Base-by-base conservation (phyloP, 192 early-diverging fungal genomes). In the Coemansia sp. region DNA sequence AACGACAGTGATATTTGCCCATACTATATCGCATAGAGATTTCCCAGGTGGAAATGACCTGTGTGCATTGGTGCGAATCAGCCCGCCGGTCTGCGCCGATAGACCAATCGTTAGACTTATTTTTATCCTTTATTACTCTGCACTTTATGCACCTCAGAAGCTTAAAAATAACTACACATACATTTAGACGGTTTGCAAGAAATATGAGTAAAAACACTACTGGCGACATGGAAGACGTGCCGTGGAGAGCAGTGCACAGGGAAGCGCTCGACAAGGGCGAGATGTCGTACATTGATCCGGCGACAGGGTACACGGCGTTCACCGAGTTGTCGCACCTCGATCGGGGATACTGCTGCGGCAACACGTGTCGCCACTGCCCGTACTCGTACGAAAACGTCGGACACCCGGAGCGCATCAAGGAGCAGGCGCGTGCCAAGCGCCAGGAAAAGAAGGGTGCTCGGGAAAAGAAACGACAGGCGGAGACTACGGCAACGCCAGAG, bases 321-420 rank as follows among this genome's bases (percentile, higher is more conserved):
- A 86, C 86, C 5, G 85, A 81, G 61, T 52, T 86, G 33, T 61
- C 72, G 43, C 86, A 88, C 59, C 51, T 53, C 42, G 67, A 77
- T 40, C 64, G 86, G 25, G 86, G 84, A 19, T 84, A 84, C 53
- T 86, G 86, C 61, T 86, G 86, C 57, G 86, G 86, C 17, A 84
- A 83, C 64, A 69, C 73, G 15, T 88, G 86, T 71, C 78, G 86
- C 6, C 86, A 87, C 61, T 87, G 86, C 30, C 84, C 84, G 2
- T 87, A 80, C 51, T 42, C 78, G 43, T 60, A 77, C 30, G 76
- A 79, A 21, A 87, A 87, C 27, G 86, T 87, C 1, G 84, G 84
- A 21, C 81, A 84, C 44, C 75, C 85, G 1, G 61, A 64, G n/a
- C 46, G 53, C 46, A 41, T 64, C 17, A 64, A 51, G 21, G 52